Evolutionary conservation across 495 filamentous ascomycete genomes (phyloP).

Genomic region (Xylaria sp.): DNA sequence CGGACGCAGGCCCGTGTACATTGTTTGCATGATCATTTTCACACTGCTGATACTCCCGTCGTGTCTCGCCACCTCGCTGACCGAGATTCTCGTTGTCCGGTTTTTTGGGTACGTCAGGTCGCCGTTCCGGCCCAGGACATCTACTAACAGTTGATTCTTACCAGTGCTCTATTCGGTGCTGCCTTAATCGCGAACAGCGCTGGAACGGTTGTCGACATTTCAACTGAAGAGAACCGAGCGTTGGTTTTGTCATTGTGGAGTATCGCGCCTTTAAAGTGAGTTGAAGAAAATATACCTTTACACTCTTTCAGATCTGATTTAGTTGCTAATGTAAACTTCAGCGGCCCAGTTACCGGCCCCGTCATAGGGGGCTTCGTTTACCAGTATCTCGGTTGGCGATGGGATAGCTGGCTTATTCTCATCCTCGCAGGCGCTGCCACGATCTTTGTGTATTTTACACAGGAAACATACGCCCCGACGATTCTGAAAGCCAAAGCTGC

Average conservation of each 20-base stretch:
- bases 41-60: conserved; percentile 73
- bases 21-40: conserved; percentile 67
- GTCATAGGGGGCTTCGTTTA: conserved; percentile 79
- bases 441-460: conserved; percentile 59
- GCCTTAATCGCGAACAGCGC: conserved; percentile 83
- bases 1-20: conserved; percentile 76
- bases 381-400: conserved; percentile 82
- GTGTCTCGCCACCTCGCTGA: conserved; percentile 69
- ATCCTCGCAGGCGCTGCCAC: conserved; percentile 68
- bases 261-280: conserved; percentile 83
- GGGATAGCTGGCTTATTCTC: conserved; percentile 85
- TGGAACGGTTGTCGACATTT: conserved; percentile 83
- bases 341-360: conserved; percentile 55
- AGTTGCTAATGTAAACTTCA: too few relatives aligned
- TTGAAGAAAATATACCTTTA: too few relatives aligned
- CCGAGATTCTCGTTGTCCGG: conserved; percentile 69
- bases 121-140: not conserved
- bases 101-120: conserved; percentile 67
- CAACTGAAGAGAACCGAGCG: conserved; percentile 70
- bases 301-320: too few relatives aligned
- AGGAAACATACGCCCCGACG: conserved; percentile 80
- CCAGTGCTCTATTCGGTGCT: conserved; percentile 71
- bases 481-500: conserved; percentile 74
- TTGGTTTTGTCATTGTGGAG: conserved; percentile 77
- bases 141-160: conserved; percentile 25